Evolutionary conservation across 2,329 filamentous ascomycete genomes (phyloP).

Genomic region (Scedosporium apiospermum): DNA sequence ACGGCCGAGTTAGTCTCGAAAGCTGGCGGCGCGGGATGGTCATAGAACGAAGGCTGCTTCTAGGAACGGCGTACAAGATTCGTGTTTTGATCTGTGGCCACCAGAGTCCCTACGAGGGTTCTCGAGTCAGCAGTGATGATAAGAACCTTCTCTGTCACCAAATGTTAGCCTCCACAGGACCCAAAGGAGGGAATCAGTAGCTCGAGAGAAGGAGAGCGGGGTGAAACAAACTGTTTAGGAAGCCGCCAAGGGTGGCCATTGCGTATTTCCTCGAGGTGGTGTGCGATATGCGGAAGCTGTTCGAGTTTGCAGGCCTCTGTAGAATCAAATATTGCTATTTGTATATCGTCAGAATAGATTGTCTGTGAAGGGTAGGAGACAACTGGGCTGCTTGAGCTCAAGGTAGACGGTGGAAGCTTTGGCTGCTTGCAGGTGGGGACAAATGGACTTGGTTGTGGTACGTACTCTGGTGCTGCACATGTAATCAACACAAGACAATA

Average conservation of each 20-base stretch:
- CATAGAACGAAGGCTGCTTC: neutral
- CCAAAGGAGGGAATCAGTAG: neutral
- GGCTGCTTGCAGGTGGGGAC: too few relatives aligned
- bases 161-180: neutral
- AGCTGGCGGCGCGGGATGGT: neutral
- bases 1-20: neutral
- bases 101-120: constrained; percentile 71
- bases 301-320: neutral
- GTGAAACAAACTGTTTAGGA: constrained; percentile 29
- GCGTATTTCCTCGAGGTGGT: constrained; percentile 6
- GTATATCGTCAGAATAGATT: too few relatives aligned
- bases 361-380: too few relatives aligned
- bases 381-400: too few relatives aligned
- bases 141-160: constrained; percentile 69
- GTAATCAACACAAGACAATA: too few relatives aligned
- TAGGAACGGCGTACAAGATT: constrained; percentile 55
- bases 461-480: too few relatives aligned
- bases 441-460: too few relatives aligned
- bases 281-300: neutral
- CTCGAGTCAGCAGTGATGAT: constrained; percentile 89
- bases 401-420: too few relatives aligned
- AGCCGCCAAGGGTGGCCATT: constrained; percentile 36
- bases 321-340: too few relatives aligned
- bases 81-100: constrained; percentile 83
- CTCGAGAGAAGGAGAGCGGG: neutral